Base-by-base conservation (phyloP, 2,329 filamentous ascomycete species). In the Trichophyton simii region DNA sequence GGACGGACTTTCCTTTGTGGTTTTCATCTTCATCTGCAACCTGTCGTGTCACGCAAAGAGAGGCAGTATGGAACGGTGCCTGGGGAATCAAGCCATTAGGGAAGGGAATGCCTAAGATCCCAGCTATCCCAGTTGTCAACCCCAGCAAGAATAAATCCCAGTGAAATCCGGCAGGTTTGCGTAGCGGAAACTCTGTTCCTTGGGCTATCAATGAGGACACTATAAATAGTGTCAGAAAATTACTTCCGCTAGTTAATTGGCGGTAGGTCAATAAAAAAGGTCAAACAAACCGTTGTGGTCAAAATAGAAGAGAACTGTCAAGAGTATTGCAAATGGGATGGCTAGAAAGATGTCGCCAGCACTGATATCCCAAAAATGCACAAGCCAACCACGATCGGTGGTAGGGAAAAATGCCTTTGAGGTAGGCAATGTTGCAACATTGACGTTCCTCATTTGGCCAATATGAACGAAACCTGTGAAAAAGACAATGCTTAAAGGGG, bases 401-500 rank as follows among this genome's bases (percentile, higher is more conserved):
- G 91, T 95, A 0, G 91, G 91, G 68, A 83, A 84, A 76, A 95
- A 96, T 0, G 90, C 84, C 62, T 83, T 84, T 65, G 84, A 85
- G 0, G 86, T 92, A 0, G 90, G 90, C 31, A 96, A 78, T 7
- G 81, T 85, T 64, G 87, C 83, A 8, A 95, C 76, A 20, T 83
- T 71, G 1, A 95, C 81, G 46, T 80, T 74, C n/a, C 76, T 76
- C 88, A 96, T 92, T 68, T 88, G 86, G 6, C 90, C 90, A 64
- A 95, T 83, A 72, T 94, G 88, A 1, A 94, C 87, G 68, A 95
- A 95, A 0, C 90, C 90, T 0, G 90, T 91, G 72, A 95, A 95
- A 78, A 95, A 95, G 63, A 95, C 77, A 60, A 91, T 82, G 0
- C 87, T 89, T 63, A 92, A 76, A 0, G 90, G 89, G 0, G 89